Percentiles rank a stretch among this genome's conserved stretches.
These are phyloP conservation scores for Apiospora hydei DNA, from an alignment of 2,329 filamentous ascomycete species.

Conservation along the genomic window DNA sequence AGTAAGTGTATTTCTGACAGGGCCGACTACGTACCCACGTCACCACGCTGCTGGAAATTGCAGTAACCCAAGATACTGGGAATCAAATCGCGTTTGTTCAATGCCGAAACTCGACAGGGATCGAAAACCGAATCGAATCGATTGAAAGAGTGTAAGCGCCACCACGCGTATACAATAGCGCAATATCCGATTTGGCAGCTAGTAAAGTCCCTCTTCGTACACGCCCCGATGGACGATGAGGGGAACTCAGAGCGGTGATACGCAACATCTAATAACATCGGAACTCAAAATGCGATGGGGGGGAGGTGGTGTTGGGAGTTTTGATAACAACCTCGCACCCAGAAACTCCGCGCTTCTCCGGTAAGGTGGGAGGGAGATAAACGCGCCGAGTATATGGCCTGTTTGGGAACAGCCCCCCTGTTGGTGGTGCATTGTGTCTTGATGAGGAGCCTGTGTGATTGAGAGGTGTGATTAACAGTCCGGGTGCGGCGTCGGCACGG, in stretches of 20 bases:
- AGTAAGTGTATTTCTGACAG: not conserved
- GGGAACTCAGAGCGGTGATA: not conserved
- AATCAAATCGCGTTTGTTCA: not conserved
- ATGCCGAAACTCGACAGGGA: conserved; percentile 2
- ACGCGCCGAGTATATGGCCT: conserved; percentile 1
- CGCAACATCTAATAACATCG: not conserved
- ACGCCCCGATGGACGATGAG: not conserved
- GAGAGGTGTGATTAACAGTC: not conserved
- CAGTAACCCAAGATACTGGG: conserved; percentile 8
- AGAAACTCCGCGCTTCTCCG: conserved; percentile 20
- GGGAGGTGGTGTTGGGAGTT: not conserved
- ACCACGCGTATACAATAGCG: not conserved
- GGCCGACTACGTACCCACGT: not conserved
- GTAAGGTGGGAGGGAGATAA: conserved; percentile 1
- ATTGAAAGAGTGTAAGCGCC: not conserved
- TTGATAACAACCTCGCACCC: not conserved
- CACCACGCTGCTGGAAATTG: conserved; percentile 14
- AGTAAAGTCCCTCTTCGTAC: not conserved
- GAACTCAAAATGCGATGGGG: not conserved
- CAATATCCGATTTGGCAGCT: not conserved
- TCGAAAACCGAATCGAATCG: not conserved
- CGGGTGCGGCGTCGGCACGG: conserved; percentile 15
- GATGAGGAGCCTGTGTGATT: conserved; percentile 11
- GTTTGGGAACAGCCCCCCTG: not conserved
- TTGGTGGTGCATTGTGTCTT: not conserved